phyloP scores from a whole-genome alignment of 345 rosid species.

The Hevea brasiliensis region DNA sequence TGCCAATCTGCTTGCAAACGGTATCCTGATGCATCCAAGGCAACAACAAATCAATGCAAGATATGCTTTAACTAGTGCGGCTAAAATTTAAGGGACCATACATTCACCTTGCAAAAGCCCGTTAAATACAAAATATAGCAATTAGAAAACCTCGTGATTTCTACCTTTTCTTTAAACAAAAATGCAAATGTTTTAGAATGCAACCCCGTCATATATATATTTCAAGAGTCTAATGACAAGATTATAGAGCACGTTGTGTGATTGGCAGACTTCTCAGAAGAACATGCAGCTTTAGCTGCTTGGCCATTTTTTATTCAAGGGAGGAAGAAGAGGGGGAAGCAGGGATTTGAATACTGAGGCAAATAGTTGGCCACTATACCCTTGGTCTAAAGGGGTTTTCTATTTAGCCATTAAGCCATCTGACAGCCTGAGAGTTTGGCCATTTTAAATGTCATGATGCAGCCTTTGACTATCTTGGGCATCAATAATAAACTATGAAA shows the following conservation, averaged over 20 bases:
- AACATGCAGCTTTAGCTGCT: background rate
- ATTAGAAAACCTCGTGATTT: background rate
- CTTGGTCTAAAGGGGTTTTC: background rate
- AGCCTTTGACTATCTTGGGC: background rate
- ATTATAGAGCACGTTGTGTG: background rate
- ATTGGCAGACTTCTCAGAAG: background rate
- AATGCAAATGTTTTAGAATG: background rate
- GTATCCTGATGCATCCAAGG: constrained; percentile 1
- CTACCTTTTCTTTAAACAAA: background rate
- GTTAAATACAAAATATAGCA: background rate
- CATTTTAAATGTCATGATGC: background rate
- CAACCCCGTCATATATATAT: background rate
- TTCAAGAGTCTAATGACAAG: background rate
- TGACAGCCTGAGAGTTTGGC: background rate
- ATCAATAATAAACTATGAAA: background rate
- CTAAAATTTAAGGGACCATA: too few species aligned
- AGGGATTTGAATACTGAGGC: background rate
- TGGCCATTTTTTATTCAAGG: background rate
- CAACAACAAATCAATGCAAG: background rate
- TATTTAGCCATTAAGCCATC: background rate
- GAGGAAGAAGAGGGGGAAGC: too few species aligned
- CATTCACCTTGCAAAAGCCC: too few species aligned
- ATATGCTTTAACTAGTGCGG: too few species aligned
- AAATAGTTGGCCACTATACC: background rate
- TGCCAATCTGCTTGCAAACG: background rate